These are phyloP conservation scores for Nannochloropsis gaditana DNA, from an alignment of 108 stramenopile species.

Conservation along the genomic window DNA sequence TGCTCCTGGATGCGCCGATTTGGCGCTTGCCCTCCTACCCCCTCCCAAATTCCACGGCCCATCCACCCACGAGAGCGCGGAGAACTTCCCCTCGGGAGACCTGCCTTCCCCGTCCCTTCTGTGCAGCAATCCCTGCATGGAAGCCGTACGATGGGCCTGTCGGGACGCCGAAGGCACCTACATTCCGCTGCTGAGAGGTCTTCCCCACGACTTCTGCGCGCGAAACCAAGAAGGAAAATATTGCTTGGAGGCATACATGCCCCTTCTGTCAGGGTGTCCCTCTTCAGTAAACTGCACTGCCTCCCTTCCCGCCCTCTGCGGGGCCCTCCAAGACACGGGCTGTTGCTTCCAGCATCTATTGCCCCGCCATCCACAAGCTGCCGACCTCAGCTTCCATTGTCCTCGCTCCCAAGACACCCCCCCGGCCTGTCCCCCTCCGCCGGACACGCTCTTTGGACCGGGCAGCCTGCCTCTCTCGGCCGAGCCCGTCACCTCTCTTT, in stretches of 20 bases:
- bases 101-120: background rate
- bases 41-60: background rate
- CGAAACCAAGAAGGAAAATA: background rate
- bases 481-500: background rate
- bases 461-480: background rate
- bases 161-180: background rate
- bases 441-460: background rate
- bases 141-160: background rate
- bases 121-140: background rate
- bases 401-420: background rate
- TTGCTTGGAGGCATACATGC: background rate
- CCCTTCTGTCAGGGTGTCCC: background rate
- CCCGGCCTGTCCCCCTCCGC: background rate
- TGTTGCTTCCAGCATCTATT: slow-evolving; percentile 17
- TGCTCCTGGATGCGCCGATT: background rate
- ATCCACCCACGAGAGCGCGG: background rate
- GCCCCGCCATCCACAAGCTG: slow-evolving; percentile 15
- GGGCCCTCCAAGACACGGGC: background rate
- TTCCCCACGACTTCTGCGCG: slow-evolving; percentile 3
- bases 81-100: background rate
- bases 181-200: background rate
- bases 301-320: background rate
- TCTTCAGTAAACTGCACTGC: background rate
- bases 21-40: background rate
- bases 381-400: background rate